Evolutionary conservation across 495 filamentous ascomycete species (phyloP).

Genomic region (Lasiosphaeriaceae sp.): DNA sequence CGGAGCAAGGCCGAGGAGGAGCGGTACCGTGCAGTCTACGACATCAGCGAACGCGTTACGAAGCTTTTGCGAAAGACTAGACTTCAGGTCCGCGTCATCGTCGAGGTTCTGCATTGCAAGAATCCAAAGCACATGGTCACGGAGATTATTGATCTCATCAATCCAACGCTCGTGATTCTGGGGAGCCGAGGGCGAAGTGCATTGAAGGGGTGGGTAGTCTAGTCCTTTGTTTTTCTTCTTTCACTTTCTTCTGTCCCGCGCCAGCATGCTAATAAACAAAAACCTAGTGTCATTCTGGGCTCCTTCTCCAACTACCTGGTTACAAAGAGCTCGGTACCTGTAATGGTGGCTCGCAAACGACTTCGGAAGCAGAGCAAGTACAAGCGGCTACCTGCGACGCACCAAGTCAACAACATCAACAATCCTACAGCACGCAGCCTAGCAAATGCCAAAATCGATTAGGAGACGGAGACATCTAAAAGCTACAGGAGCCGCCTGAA

Average conservation of each 20-base stretch:
- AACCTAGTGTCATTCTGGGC: constrained; percentile 73
- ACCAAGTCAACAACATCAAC: constrained; percentile 68
- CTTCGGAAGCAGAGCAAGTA: constrained; percentile 71
- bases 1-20: constrained; percentile 66
- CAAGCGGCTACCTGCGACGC: constrained; percentile 51
- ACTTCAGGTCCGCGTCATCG: constrained; percentile 83
- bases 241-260: neutral
- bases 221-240: neutral
- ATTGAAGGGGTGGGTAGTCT: constrained; percentile 79
- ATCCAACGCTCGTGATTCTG: constrained; percentile 89
- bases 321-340: constrained; percentile 91
- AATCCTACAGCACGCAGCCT: constrained; percentile 60
- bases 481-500: neutral
- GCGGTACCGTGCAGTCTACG: constrained; percentile 67
- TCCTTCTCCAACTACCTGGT: constrained; percentile 97
- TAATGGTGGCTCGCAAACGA: constrained; percentile 85
- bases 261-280: neutral
- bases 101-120: constrained; percentile 98
- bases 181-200: constrained; percentile 87
- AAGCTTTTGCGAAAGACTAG: constrained; percentile 83
- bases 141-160: constrained; percentile 86
- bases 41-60: constrained; percentile 74
- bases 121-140: constrained; percentile 82
- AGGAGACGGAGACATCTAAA: constrained; percentile 12
- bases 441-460: constrained; percentile 64